These are phyloP conservation scores for Arabis alpina DNA, from an alignment of 345 rosid genomes.

Conservation along the genomic window DNA sequence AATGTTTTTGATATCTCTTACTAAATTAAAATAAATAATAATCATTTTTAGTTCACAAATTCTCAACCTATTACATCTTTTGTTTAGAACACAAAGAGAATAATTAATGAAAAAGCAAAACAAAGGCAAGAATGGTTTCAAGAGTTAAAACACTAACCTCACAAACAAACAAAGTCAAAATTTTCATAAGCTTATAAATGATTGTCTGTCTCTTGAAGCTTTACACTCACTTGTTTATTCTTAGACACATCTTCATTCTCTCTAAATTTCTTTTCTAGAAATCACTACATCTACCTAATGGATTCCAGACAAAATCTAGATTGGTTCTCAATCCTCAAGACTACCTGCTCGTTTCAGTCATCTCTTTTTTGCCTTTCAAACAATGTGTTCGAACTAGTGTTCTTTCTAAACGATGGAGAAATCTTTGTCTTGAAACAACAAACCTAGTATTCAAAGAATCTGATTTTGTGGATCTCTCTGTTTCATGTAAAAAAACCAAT, in stretches of 20 bases:
- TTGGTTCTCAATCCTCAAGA: neutral
- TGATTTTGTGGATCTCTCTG: conserved; percentile 2
- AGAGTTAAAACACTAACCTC: neutral
- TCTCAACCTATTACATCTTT: neutral
- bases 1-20: neutral
- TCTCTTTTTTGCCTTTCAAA: conserved; percentile 19
- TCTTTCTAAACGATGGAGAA: conserved; percentile 24
- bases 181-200: conserved; percentile 19
- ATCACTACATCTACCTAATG: conserved; percentile 6
- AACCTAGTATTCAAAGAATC: conserved; percentile 31
- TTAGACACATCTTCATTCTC: neutral
- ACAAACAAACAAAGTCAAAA: neutral
- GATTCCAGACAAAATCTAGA: neutral
- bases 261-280: neutral
- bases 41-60: neutral
- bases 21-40: neutral
- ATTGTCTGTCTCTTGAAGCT: neutral
- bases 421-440: conserved; percentile 19
- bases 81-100: neutral
- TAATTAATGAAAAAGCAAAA: conserved; percentile 5
- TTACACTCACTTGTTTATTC: neutral
- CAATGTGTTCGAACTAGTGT: conserved; percentile 28
- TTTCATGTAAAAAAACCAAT: neutral
- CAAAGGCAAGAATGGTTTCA: neutral
- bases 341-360: conserved; percentile 8